Percentiles rank a stretch among this genome's conserved stretches.
Evolutionary conservation across 148 eudicot species (phyloP).

Genomic region (Salicornia ramosissima): DNA sequence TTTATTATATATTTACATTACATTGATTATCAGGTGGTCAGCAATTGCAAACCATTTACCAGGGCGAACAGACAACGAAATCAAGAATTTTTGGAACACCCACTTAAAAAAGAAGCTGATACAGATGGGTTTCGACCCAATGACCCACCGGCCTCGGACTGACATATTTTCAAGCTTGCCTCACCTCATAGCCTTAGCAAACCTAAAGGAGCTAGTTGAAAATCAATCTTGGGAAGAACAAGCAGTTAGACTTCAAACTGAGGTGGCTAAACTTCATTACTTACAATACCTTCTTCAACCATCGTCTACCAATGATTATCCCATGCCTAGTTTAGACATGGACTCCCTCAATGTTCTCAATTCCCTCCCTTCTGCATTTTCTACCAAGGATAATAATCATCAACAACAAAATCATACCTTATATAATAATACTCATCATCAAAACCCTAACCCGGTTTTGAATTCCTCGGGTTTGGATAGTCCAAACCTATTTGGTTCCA

Average conservation of each 20-base stretch:
- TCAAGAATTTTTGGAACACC: slow-evolving; percentile 97
- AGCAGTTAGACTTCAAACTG: slow-evolving; percentile 63
- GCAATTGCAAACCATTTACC: slow-evolving; percentile 87
- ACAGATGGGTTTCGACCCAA: slow-evolving; percentile 93
- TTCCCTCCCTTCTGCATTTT: slow-evolving; percentile 38
- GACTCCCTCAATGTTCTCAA: slow-evolving; percentile 52
- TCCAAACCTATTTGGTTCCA: slow-evolving; percentile 24
- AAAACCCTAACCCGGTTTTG: slow-evolving; percentile 25
- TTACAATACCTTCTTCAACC: slow-evolving; percentile 67
- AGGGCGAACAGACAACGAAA: slow-evolving; percentile 90
- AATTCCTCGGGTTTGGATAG: slow-evolving; percentile 10
- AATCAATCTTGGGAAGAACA: slow-evolving; percentile 76
- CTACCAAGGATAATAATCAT: slow-evolving; percentile 9
- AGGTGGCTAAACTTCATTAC: slow-evolving; percentile 70
- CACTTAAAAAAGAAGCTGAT: slow-evolving; percentile 91
- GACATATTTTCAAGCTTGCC: slow-evolving; percentile 89
- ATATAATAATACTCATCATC: slow-evolving; percentile 2
- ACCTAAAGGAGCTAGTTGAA: slow-evolving; percentile 68
- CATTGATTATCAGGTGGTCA: slow-evolving; percentile 59
- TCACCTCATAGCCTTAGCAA: slow-evolving; percentile 88
- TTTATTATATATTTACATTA: no score
- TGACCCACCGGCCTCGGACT: slow-evolving; percentile 91
- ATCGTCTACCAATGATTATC: slow-evolving; percentile 21
- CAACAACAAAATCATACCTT: slow-evolving; percentile 16
- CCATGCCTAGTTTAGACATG: slow-evolving; percentile 37